These are phyloP conservation scores for Macroventuria anomochaeta DNA, from an alignment of 2,329 filamentous ascomycete species.

Conservation along the genomic window DNA sequence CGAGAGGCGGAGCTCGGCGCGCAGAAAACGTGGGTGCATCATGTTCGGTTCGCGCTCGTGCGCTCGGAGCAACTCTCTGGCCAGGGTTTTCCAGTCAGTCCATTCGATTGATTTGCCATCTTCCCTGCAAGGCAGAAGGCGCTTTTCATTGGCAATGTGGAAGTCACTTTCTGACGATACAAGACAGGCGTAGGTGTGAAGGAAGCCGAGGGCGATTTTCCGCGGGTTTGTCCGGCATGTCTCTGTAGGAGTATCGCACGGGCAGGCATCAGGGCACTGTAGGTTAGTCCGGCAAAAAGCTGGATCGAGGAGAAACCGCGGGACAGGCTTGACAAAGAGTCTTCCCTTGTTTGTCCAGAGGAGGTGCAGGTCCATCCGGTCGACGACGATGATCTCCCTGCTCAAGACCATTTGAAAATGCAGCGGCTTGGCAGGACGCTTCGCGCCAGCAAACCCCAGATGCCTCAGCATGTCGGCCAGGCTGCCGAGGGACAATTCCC, in stretches of 20 bases:
- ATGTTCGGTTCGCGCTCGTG: slow-evolving; percentile 25
- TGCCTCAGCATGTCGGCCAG: too few relatives aligned
- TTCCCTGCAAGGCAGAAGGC: background rate
- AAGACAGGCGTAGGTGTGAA: background rate
- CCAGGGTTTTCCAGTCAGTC: too few relatives aligned
- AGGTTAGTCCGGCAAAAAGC: background rate
- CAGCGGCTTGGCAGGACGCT: background rate
- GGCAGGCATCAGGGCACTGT: background rate
- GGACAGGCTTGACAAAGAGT: slow-evolving; percentile 13
- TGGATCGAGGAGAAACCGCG: background rate
- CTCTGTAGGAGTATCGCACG: background rate
- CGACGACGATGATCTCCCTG: background rate
- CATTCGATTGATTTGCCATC: background rate
- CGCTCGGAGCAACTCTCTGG: background rate
- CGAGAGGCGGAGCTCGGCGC: slow-evolving; percentile 52
- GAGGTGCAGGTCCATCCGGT: background rate
- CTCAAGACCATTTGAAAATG: background rate
- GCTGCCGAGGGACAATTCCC: too few relatives aligned
- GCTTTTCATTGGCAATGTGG: background rate
- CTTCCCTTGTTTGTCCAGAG: background rate
- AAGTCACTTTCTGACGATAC: slow-evolving; percentile 4
- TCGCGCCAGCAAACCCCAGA: too few relatives aligned
- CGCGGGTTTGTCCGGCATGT: too few relatives aligned
- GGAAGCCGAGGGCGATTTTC: background rate
- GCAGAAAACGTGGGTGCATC: slow-evolving; percentile 48